Evolutionary conservation across 345 rosid species (phyloP), one percentile per base, ranked within the genome.

Genomic region (Euclidium syriacum): DNA sequence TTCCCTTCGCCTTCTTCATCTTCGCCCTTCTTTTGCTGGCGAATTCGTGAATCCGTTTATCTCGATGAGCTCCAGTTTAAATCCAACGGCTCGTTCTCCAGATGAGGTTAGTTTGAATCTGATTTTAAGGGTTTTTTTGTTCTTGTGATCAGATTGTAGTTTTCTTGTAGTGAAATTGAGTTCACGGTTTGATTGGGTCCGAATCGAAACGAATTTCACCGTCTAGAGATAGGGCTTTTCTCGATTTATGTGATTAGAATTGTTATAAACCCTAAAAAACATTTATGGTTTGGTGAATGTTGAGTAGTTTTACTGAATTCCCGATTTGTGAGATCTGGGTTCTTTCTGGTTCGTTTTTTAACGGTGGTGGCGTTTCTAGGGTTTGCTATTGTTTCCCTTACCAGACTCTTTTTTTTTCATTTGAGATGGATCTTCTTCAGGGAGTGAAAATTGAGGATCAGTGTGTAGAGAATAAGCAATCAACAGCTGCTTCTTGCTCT

Each of bases 401-500:
- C 60, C 64, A 75, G 73, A 60, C 72, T 76, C 64, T 75, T 51
- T 23, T 34, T 58, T 75, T 62, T 71, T 4, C 3, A 4, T 15
- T 57, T 34, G 41, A 19, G 67, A 52, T 61, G 70, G 80, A 81
- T 68, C 63, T 68, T 68, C 63, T 68, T 68, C 63, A 77, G 83
- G 48, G 67, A 72, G 70, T 63, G 33, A 82, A 66, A 67, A 46
- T 58, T 17, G 94, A 89, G 68, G 85, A 79, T 75, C 59, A 79
- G 64, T 87, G 99, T 76, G 80, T 81, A 61, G 96, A 83, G 72
- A 92, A 92, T 75, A 92, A 83, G 70, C 97, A 92, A 78, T 77
- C 76, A 71, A 76, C 77, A 0, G 81, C 91, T 17, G 88, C 86
- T 52, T 85, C 96, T 3, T 79, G 81, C 72, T 81, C 96, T 5